Percentiles rank a stretch among this genome's conserved stretches.
Evolutionary conservation across 345 rosid species (phyloP).

Genomic region (Salix viminalis): DNA sequence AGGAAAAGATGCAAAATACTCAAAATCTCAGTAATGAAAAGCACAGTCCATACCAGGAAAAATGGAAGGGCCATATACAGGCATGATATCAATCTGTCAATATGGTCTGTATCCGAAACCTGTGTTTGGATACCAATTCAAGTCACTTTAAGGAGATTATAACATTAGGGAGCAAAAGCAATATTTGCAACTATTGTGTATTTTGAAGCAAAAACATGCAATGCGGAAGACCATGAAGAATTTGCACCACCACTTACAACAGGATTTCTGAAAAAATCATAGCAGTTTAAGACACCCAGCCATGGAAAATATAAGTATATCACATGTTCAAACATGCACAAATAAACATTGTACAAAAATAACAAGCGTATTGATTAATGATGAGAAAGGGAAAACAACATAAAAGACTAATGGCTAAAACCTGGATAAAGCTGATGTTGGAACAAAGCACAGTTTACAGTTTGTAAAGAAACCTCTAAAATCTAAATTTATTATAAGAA

Average conservation of each 20-base stretch:
- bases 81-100: constrained; percentile 92
- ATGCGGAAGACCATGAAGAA: neutral
- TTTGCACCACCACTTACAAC: neutral
- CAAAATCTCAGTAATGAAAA: neutral
- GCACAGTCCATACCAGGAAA: constrained; percentile 57
- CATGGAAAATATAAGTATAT: neutral
- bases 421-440: neutral
- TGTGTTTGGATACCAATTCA: constrained; percentile 28
- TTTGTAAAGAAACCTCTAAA: neutral
- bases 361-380: neutral
- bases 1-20: constrained; percentile 8
- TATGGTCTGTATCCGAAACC: constrained; percentile 92
- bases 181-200: neutral
- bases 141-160: neutral
- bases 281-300: neutral
- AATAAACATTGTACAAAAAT: neutral
- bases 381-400: neutral
- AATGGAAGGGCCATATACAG: constrained; percentile 89
- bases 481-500: neutral
- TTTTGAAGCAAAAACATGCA: neutral
- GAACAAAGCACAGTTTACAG: neutral
- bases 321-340: neutral
- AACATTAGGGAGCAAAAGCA: neutral
- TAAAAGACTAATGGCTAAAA: neutral
- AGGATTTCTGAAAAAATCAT: neutral